Evolutionary conservation across 257 asterid genomes (phyloP).

Genomic region (Voacanga thouarsii): DNA sequence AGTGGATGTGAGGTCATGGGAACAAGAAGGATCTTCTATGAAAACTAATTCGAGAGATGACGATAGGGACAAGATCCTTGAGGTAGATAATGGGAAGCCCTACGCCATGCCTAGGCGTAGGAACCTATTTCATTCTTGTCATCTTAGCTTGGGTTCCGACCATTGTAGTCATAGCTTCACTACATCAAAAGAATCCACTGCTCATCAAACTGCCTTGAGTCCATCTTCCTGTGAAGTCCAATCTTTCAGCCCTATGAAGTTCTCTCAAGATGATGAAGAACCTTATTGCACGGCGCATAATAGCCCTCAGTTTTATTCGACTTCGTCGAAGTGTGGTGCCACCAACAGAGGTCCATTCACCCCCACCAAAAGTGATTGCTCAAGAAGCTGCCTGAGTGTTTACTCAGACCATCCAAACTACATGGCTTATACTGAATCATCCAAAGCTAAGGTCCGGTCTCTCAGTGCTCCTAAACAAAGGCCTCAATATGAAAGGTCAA

Average conservation of each 20-base stretch:
- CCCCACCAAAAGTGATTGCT: slow-evolving; percentile 68
- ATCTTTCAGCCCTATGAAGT: slow-evolving; percentile 40
- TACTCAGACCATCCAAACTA: slow-evolving; percentile 70
- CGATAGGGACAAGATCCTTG: slow-evolving; percentile 58
- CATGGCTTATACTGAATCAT: slow-evolving; percentile 80
- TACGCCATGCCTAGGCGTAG: slow-evolving; percentile 28
- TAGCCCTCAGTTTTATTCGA: slow-evolving; percentile 47
- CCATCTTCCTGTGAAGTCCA: slow-evolving; percentile 57
- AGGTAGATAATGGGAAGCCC: slow-evolving; percentile 45
- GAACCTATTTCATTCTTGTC: slow-evolving; percentile 51
- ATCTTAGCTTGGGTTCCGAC: slow-evolving; percentile 47
- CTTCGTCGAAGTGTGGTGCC: slow-evolving; percentile 43
- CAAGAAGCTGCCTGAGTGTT: slow-evolving; percentile 60
- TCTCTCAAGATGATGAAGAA: slow-evolving; percentile 33
- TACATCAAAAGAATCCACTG: slow-evolving; percentile 56
- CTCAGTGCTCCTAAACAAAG: slow-evolving; percentile 87
- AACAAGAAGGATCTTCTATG: slow-evolving; percentile 19
- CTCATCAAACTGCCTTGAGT: slow-evolving; percentile 41
- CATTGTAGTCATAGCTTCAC: slow-evolving; percentile 52
- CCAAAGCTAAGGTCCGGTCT: slow-evolving; percentile 81
- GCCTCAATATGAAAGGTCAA: slow-evolving; percentile 56
- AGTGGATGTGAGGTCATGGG: slow-evolving; percentile 17
- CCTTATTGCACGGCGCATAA: slow-evolving; percentile 46
- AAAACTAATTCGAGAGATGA: slow-evolving; percentile 27
- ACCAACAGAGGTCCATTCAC: slow-evolving; percentile 53